phyloP scores from a whole-genome alignment of 805 yeast species.

The Barnettozyma sucrosica region DNA sequence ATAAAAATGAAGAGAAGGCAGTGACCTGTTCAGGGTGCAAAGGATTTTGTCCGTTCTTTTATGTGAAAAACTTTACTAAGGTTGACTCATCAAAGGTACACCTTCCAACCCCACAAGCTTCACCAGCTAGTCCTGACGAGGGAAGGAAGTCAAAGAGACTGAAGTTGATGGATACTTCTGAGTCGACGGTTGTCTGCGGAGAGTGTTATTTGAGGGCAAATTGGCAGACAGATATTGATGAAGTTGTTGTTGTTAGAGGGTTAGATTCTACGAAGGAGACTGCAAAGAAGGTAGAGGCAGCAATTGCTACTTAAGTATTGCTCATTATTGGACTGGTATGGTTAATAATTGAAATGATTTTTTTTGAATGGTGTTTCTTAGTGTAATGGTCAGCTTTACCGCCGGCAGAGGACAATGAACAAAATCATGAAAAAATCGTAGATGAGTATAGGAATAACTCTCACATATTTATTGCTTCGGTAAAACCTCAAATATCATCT shows the following conservation, averaged over 20 bases:
- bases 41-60: slow-evolving; percentile 34
- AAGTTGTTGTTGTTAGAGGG: not conserved
- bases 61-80: slow-evolving; percentile 24
- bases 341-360: no score
- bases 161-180: slow-evolving; percentile 15
- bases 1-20: slow-evolving; percentile 19
- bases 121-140: slow-evolving; percentile 19
- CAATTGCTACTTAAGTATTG: not conserved
- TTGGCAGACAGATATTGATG: not conserved
- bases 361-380: not conserved
- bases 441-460: no score
- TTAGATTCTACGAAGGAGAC: not conserved
- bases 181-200: slow-evolving; percentile 14
- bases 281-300: not conserved
- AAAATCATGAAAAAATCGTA: not conserved
- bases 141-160: slow-evolving; percentile 23
- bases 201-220: slow-evolving; percentile 22
- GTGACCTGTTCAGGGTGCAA: slow-evolving; percentile 32
- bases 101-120: slow-evolving; percentile 20
- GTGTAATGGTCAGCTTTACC: not conserved
- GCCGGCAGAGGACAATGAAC: not conserved
- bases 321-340: no score
- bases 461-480: no score
- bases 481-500: not conserved
- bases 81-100: not conserved